phyloP scores from a whole-genome alignment of 2,329 filamentous ascomycete species.

The Scedosporium boydii region DNA sequence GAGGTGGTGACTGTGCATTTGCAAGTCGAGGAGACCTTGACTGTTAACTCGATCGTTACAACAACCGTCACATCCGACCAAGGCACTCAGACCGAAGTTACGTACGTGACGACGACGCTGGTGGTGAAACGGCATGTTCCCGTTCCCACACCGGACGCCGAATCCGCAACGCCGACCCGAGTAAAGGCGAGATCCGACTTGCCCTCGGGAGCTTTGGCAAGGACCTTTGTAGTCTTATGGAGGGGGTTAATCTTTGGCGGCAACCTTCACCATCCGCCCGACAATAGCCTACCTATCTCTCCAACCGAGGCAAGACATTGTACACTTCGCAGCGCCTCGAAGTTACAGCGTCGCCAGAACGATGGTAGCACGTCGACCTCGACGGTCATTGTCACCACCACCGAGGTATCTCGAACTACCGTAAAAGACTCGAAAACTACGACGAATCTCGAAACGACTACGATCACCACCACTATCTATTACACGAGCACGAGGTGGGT shows the following conservation, averaged over 20 bases:
- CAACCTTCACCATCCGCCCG: neutral
- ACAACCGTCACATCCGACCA: constrained; percentile 1
- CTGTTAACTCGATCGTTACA: constrained; percentile 2
- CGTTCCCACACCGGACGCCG: neutral
- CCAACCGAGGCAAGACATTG: neutral
- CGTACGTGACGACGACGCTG: constrained; percentile 2
- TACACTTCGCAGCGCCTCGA: too few relatives aligned
- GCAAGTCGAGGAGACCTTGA: neutral
- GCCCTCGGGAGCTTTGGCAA: neutral
- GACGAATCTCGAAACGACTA: neutral
- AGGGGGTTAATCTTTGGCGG: neutral
- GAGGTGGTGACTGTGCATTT: constrained; percentile 1
- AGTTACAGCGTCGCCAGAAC: neutral
- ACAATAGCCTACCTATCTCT: neutral
- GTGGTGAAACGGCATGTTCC: neutral
- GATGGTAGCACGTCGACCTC: neutral
- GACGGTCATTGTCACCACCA: constrained; percentile 1
- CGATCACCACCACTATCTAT: neutral
- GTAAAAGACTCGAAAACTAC: constrained; percentile 1
- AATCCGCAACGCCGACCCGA: neutral
- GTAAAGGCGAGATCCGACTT: neutral
- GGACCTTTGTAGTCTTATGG: neutral
- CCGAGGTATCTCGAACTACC: neutral
- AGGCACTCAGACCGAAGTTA: constrained; percentile 5
- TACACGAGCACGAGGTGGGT: constrained; percentile 3